A percentile compares a stretch with the other conserved stretches of the same genome.
Evolutionary conservation across 768 basidiomycete genomes (phyloP).

Genomic region (Tremella mesenterica): DNA sequence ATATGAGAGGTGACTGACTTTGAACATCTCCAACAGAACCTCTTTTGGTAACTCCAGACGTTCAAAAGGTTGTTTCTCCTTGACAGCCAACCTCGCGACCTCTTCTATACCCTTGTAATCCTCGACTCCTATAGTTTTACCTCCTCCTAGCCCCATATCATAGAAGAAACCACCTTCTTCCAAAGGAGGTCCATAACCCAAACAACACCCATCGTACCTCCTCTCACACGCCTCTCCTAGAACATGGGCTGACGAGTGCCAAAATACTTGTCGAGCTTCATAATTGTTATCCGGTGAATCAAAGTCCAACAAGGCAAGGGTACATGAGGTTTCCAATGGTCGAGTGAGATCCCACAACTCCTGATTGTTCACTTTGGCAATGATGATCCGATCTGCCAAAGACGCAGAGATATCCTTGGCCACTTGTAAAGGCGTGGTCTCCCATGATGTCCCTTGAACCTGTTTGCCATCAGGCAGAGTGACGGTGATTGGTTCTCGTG

Average conservation of each 20-base stretch:
- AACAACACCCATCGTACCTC: slow-evolving; percentile 84
- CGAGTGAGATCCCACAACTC: slow-evolving; percentile 89
- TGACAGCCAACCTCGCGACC: slow-evolving; percentile 73
- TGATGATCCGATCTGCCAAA: slow-evolving; percentile 78
- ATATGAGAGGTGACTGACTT: slow-evolving; percentile 50
- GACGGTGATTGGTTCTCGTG: slow-evolving; percentile 70
- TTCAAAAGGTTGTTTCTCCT: slow-evolving; percentile 97
- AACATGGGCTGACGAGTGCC: slow-evolving; percentile 98
- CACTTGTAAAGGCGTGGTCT: slow-evolving; percentile 84
- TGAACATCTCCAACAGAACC: slow-evolving; percentile 92
- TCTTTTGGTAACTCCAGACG: slow-evolving; percentile 88
- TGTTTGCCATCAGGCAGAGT: slow-evolving; percentile 79
- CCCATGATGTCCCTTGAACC: slow-evolving; percentile 80
- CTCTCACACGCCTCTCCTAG: slow-evolving; percentile 92
- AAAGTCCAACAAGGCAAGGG: slow-evolving; percentile 80
- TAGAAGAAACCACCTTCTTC: slow-evolving; percentile 96
- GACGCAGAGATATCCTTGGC: slow-evolving; percentile 80
- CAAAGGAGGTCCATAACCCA: slow-evolving; percentile 93
- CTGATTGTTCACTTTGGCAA: slow-evolving; percentile 64
- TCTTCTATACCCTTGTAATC: slow-evolving; percentile 89
- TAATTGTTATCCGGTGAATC: slow-evolving; percentile 49
- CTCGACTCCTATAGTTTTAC: slow-evolving; percentile 62
- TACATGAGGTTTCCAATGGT: slow-evolving; percentile 76
- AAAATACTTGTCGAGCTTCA: slow-evolving; percentile 90
- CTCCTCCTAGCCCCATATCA: slow-evolving; percentile 60